These are phyloP conservation scores for Globisporangium cederbergense DNA, from an alignment of 352 stramenopile genomes.

Conservation along the genomic window DNA sequence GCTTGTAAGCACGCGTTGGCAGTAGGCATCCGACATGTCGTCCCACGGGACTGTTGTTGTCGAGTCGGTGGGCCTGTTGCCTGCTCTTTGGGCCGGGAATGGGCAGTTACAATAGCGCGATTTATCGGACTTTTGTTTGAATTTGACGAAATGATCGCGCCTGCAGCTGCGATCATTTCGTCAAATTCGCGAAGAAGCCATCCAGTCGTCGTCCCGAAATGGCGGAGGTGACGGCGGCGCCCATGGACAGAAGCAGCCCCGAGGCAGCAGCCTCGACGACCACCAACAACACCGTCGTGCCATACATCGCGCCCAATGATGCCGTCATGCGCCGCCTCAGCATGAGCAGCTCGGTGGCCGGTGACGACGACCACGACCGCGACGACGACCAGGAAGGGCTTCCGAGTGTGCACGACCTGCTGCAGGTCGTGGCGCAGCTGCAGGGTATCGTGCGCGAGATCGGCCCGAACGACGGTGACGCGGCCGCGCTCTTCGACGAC, in stretches of 20 bases:
- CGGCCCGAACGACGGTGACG: slow-evolving; percentile 15
- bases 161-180: slow-evolving; percentile 6
- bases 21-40: no score
- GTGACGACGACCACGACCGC: slow-evolving; percentile 16
- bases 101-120: no score
- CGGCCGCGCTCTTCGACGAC: slow-evolving; percentile 15
- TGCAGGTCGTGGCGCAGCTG: slow-evolving; percentile 45
- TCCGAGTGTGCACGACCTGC: slow-evolving; percentile 53
- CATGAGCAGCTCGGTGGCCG: slow-evolving; percentile 15
- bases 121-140: no score
- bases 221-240: neutral
- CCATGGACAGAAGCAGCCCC: neutral
- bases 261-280: neutral
- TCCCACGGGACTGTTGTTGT: no score
- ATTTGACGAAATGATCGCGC: no score
- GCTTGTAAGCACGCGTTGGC: no score
- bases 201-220: neutral
- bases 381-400: slow-evolving; percentile 26
- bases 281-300: neutral
- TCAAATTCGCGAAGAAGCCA: slow-evolving; percentile 2
- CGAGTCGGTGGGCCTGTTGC: no score
- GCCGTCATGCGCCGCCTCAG: neutral
- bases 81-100: no score
- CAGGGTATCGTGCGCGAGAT: slow-evolving; percentile 45
- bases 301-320: neutral